Percentiles rank a stretch among this genome's conserved stretches.
These are phyloP conservation scores for Eucalyptus marginata DNA, from an alignment of 345 rosid species.

Conservation along the genomic window DNA sequence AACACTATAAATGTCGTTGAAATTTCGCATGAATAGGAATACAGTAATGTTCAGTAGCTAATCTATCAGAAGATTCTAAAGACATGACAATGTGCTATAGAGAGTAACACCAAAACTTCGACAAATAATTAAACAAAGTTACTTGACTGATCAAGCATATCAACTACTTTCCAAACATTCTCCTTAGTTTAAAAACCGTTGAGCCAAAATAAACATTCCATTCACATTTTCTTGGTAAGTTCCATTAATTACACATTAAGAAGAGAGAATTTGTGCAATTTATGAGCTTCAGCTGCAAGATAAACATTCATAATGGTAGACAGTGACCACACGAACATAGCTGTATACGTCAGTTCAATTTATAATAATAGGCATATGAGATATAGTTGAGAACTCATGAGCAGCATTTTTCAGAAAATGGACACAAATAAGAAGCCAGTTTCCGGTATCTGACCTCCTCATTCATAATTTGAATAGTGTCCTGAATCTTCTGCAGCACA, in stretches of 20 bases:
- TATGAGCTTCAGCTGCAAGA: background rate
- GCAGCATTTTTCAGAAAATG: background rate
- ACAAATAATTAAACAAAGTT: background rate
- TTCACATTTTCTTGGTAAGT: background rate
- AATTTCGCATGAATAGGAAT: background rate
- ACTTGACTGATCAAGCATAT: background rate
- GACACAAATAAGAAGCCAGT: background rate
- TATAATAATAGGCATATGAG: background rate
- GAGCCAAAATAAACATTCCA: background rate
- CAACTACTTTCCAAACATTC: background rate
- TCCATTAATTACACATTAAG: background rate
- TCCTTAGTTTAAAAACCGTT: background rate
- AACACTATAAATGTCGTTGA: background rate
- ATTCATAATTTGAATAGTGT: conserved; percentile 42
- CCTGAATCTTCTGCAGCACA: conserved; percentile 47
- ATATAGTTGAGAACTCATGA: background rate
- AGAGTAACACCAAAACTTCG: background rate
- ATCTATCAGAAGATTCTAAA: background rate
- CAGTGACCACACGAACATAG: background rate
- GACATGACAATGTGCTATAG: background rate
- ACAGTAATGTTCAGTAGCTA: background rate
- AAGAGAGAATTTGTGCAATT: background rate
- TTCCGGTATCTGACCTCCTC: conserved; percentile 32
- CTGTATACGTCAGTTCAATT: background rate
- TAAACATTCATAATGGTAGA: background rate